Evolutionary conservation across 2,329 filamentous ascomycete genomes (phyloP).

Genomic region (Exophiala xenobiotica): DNA sequence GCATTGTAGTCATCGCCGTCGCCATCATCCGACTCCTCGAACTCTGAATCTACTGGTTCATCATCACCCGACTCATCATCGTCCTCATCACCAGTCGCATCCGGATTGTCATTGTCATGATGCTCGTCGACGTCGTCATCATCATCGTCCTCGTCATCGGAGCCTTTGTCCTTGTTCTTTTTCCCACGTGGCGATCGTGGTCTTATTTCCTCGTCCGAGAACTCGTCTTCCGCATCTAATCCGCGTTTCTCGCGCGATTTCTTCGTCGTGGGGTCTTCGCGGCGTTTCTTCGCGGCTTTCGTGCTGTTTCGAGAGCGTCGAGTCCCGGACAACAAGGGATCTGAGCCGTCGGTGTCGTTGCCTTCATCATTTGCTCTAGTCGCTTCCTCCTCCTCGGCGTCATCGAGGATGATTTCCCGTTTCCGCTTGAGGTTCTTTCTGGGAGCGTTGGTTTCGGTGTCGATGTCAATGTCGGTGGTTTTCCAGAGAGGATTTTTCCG

Average conservation of each 20-base stretch:
- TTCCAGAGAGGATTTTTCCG: conserved; percentile 39
- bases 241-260: conserved; percentile 35
- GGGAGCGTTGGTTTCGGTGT: conserved; percentile 9
- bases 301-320: conserved; percentile 13
- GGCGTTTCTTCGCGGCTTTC: conserved; percentile 15
- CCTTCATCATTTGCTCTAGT: conserved; percentile 39
- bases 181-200: conserved; percentile 15
- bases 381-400: conserved; percentile 45
- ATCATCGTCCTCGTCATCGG: conserved; percentile 36
- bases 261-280: conserved; percentile 18
- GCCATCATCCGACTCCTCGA: conserved; percentile 60
- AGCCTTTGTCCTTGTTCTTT: conserved; percentile 27
- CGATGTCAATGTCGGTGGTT: conserved; percentile 32
- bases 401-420: conserved; percentile 27
- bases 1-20: conserved; percentile 63
- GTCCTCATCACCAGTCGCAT: conserved; percentile 43
- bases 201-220: conserved; percentile 38
- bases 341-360: conserved; percentile 29
- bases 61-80: conserved; percentile 51
- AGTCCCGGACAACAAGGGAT: conserved; percentile 14
- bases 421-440: conserved; percentile 35
- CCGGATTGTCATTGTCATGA: conserved; percentile 32
- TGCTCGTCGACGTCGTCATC: conserved; percentile 38
- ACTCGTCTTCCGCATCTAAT: conserved; percentile 36
- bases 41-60: conserved; percentile 58